A percentile compares a stretch with the other conserved stretches of the same genome.
Conservation (phyloP, 768 basidiomycete species). For the Suillus paluster region DNA sequence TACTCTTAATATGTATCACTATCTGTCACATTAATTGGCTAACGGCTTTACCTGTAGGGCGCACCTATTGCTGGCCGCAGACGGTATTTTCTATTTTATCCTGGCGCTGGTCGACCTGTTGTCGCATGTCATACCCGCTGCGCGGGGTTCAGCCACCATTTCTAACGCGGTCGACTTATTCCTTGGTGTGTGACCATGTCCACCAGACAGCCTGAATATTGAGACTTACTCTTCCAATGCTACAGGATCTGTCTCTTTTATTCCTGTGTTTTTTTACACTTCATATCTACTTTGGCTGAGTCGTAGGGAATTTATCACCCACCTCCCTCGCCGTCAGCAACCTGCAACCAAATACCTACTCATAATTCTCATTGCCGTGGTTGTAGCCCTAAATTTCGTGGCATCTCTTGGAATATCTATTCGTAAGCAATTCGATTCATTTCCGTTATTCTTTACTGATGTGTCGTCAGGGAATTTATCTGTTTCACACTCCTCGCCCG, state of each 20-base stretch:
- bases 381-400: constrained; percentile 58
- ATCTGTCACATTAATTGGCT: background rate
- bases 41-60: constrained; percentile 39
- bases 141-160: constrained; percentile 45
- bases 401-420: constrained; percentile 67
- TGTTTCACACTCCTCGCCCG: constrained; percentile 20
- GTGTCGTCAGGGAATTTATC: constrained; percentile 8
- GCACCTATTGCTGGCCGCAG: constrained; percentile 62
- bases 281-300: constrained; percentile 65
- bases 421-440: constrained; percentile 44
- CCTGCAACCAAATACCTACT: constrained; percentile 49
- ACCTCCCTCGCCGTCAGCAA: constrained; percentile 55
- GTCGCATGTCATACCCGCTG: constrained; percentile 57
- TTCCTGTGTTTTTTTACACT: constrained; percentile 68
- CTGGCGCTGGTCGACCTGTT: constrained; percentile 66
- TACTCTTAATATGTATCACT: background rate
- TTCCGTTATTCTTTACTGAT: constrained; percentile 3
- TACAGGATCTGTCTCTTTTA: constrained; percentile 57
- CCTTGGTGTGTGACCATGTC: constrained; percentile 53
- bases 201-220: background rate
- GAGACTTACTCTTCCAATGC: background rate
- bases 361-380: constrained; percentile 57
- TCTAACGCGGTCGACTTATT: constrained; percentile 62
- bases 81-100: constrained; percentile 63
- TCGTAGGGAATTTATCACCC: constrained; percentile 51